Percentiles rank a stretch among this genome's conserved stretches.
phyloP scores from a whole-genome alignment of 345 rosid species.

The Salix koriyanagi region DNA sequence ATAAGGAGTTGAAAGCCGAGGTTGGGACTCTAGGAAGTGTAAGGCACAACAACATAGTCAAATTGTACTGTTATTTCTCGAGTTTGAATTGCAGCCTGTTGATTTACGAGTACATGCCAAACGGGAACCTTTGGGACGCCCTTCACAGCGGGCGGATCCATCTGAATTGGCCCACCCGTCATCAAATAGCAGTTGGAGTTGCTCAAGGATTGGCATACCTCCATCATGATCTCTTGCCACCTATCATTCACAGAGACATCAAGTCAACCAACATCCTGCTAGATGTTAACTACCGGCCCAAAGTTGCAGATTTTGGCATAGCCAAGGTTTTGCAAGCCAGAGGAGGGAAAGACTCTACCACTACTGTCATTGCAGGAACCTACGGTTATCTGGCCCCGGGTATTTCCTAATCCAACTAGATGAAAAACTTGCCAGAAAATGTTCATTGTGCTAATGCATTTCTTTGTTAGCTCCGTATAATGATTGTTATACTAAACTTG shows the following conservation, averaged over 20 bases:
- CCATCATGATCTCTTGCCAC: conserved; percentile 69
- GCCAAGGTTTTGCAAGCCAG: conserved; percentile 90
- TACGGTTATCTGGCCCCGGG: conserved; percentile 96
- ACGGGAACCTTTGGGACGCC: conserved; percentile 86
- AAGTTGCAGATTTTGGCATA: conserved; percentile 90
- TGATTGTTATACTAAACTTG: no score
- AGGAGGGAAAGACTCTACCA: conserved; percentile 78
- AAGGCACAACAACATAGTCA: conserved; percentile 87
- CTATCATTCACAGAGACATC: conserved; percentile 89
- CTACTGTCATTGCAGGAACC: conserved; percentile 80
- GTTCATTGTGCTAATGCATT: background rate
- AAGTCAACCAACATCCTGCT: conserved; percentile 83
- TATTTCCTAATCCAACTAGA: conserved; percentile 19
- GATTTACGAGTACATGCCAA: conserved; percentile 90
- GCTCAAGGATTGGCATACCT: conserved; percentile 93
- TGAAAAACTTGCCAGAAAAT: background rate
- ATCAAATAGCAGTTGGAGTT: conserved; percentile 78
- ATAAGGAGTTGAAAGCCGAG: conserved; percentile 70
- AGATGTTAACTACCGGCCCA: conserved; percentile 69
- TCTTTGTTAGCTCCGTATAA: no score
- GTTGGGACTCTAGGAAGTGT: conserved; percentile 84
- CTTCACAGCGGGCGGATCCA: conserved; percentile 58
- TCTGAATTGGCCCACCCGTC: conserved; percentile 83
- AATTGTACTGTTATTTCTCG: conserved; percentile 75
- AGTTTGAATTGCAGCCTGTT: conserved; percentile 57